Base-by-base conservation (phyloP, 805 yeast genomes). In the Torulaspora gathmanii region DNA sequence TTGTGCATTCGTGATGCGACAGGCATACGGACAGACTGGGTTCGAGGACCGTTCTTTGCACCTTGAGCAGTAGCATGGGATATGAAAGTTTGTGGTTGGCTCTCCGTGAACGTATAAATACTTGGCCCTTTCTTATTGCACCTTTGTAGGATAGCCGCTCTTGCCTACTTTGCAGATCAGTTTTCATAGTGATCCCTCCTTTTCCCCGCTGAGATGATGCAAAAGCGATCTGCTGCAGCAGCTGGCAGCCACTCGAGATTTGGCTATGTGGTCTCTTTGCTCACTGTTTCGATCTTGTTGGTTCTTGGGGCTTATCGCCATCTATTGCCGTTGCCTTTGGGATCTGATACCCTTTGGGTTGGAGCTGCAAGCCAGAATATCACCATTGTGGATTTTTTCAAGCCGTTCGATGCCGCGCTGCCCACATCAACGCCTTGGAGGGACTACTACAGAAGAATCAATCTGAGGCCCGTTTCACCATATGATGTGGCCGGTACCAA, bases 401-500 rank as follows among this genome's bases (percentile, higher is more conserved):
- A 50, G 17, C 48, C 49, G 9, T 42, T 33, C 34, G 51, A 50
- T 22, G 36, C 45, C n/a, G 41, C 43, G 12, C 44, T 40, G 37
- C 52, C 52, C 8, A 37, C 49, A 2, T 42, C 49, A 11, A 28
- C 35, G 27, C 49, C 47, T 10, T 39, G 34, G 11, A 27, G 33
- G 29, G 41, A 33, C 11, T 43, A 39, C 39, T 48, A 37, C 38
- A 40, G 46, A 33, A 47, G 33, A 22, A 49, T 53, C 27, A 41
- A 43, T 17, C 40, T 54, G 30, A 50, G 52, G 33, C 45, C 54
- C 22, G 34, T 49, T 15, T 37, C 52, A 4, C 46, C 54, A 2
- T 49, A 52, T 23, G 33, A 45, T 12, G 44, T 51, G 20, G 29
- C 53, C 2, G 49, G 63, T 40, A 57, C 49, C 13, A 64, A 68